Evolutionary conservation across 192 early-diverging fungal genomes (phyloP), one percentile per base, ranked within the genome.

Genomic region (Coemansia brasiliensis): DNA sequence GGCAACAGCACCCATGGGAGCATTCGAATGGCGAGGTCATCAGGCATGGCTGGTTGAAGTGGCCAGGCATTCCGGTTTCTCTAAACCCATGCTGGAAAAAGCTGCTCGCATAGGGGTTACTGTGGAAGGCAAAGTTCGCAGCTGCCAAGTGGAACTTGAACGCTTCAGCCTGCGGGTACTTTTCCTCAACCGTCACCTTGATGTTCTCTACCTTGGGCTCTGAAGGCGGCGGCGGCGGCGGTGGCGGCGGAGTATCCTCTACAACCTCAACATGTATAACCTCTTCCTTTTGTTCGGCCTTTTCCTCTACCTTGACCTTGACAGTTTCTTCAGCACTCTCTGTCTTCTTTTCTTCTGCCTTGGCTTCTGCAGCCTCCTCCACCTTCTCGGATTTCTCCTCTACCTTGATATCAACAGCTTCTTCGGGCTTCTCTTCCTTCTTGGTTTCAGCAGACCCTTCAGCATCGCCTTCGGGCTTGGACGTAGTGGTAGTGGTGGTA

Each of bases 1-100:
- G 26, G 57, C 74, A 77, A 0, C 38, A n/a, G 46, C 63, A 69
- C 2, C 26, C 38, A 7, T 5, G 38, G 9, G 52, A 48, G 49
- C 55, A 57, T 11, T 57, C 57, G 18, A 70, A 77, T 4, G 74
- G 74, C 42, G 74, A 70, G 29, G 50, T 18, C 74, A 77, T 63
- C 64, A 77, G 43, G 20, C 64, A 65, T 1, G 74, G 74, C 11
- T 50, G 55, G 17, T 56, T 38, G 40, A 77, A 70, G 17, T 67
- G 59, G 13, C 55, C 51, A 0, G 74, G 74, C 63, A 77, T 77
- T 15, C 63, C 67, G 17, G 57, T 38, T 54, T 77, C 74, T 0
- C 63, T 43, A 63, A 77, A 77, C 42, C 74, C 74, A 26, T 56
- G 67, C 55, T 67, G 57, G 42, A 77, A 70, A 44, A 77, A 77